phyloP scores from a whole-genome alignment of 2,329 filamentous ascomycete genomes.

The Ampelomyces quisqualis region DNA sequence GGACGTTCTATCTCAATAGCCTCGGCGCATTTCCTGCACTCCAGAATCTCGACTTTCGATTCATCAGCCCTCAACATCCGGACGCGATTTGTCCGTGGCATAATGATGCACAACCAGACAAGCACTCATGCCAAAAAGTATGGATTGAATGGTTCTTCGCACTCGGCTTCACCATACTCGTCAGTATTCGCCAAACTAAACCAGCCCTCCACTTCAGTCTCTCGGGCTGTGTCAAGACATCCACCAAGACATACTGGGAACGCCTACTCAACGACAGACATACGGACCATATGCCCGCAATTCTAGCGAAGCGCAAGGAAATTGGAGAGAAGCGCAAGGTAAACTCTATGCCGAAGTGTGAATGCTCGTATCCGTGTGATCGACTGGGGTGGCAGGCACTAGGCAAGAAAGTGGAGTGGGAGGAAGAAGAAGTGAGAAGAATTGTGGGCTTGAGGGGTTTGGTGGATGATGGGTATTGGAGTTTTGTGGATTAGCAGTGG shows the following conservation, averaged over 20 bases:
- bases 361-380: slow-evolving; percentile 12
- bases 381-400: neutral
- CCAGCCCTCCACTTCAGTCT: neutral
- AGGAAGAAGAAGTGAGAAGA: slow-evolving; percentile 2
- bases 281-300: neutral
- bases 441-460: slow-evolving; percentile 8
- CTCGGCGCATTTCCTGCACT: slow-evolving; percentile 3
- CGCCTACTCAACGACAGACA: slow-evolving; percentile 3
- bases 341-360: slow-evolving; percentile 1
- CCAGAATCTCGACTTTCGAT: slow-evolving; percentile 17
- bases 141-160: slow-evolving; percentile 19
- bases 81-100: slow-evolving; percentile 15
- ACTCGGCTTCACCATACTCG: slow-evolving; percentile 4
- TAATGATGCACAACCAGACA: neutral
- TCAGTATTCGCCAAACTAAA: neutral
- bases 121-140: slow-evolving; percentile 17
- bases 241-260: slow-evolving; percentile 12
- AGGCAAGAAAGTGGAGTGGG: neutral
- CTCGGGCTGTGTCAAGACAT: slow-evolving; percentile 17
- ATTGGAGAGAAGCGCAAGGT: neutral
- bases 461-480: slow-evolving; percentile 11
- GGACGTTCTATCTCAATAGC: neutral
- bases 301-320: neutral
- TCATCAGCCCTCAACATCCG: slow-evolving; percentile 19
- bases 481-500: slow-evolving; percentile 11